Conservation (phyloP, 768 basidiomycete species). For the Boletus rubropictus region DNA sequence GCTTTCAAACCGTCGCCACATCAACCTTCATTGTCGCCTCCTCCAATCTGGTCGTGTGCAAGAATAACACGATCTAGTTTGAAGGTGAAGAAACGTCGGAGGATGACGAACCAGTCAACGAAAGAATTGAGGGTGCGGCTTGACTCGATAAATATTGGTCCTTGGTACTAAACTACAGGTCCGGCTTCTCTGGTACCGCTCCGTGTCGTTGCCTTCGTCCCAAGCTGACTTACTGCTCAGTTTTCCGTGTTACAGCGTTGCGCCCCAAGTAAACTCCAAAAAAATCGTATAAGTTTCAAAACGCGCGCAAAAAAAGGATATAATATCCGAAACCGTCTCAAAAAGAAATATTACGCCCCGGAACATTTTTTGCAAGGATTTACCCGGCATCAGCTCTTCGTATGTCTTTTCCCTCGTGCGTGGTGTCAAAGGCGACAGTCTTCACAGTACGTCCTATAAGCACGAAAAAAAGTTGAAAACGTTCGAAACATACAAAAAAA, state of each 20-base stretch:
- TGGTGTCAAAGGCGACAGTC: neutral
- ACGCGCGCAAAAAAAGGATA: conserved; percentile 1
- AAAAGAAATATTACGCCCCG: neutral
- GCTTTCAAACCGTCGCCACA: neutral
- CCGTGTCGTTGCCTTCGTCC: neutral
- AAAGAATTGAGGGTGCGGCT: conserved; percentile 9
- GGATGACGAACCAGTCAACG: conserved; percentile 8
- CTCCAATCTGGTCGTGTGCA: conserved; percentile 16
- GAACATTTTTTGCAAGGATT: neutral
- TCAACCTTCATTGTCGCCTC: neutral
- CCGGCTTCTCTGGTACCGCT: conserved; percentile 1
- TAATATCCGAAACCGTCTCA: neutral
- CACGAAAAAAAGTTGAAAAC: conserved; percentile 6
- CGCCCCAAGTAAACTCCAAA: neutral
- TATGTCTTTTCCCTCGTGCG: neutral
- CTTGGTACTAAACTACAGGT: neutral
- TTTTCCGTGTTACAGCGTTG: neutral
- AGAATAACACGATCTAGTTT: conserved; percentile 14
- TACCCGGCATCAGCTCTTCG: neutral
- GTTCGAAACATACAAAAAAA: neutral
- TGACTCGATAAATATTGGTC: conserved; percentile 10
- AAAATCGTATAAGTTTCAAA: conserved; percentile 1
- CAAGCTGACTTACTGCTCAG: neutral
- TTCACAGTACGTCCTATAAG: neutral
- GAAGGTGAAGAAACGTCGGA: conserved; percentile 4